phyloP scores from a whole-genome alignment of 2,329 filamentous ascomycete species.

The Talaromyces pinophilus region DNA sequence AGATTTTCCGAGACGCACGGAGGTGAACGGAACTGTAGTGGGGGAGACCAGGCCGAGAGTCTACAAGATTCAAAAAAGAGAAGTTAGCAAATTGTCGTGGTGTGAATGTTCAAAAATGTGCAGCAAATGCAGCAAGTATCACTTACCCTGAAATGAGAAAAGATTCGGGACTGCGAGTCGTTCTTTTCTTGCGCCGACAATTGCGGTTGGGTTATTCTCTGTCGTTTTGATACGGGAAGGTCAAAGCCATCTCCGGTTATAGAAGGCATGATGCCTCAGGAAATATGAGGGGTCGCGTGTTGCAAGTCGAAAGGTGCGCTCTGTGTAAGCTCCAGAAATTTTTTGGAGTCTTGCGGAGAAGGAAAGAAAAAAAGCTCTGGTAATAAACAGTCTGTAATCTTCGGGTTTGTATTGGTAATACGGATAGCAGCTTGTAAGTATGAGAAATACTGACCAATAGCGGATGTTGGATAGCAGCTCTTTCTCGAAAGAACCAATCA shows the following conservation, averaged over 20 bases:
- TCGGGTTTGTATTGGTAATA: not conserved
- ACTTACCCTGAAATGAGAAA: slow-evolving; percentile 86
- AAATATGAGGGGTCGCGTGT: not conserved
- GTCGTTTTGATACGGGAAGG: slow-evolving; percentile 69
- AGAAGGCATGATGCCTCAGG: slow-evolving; percentile 47
- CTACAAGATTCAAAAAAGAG: slow-evolving; percentile 47
- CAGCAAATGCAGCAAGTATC: not conserved
- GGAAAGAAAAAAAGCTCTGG: slow-evolving; percentile 9
- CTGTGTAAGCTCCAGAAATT: not conserved
- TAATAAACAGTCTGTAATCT: slow-evolving; percentile 11
- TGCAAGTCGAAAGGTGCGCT: slow-evolving; percentile 13
- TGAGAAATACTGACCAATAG: not conserved
- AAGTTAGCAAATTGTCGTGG: slow-evolving; percentile 6
- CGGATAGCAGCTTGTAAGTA: not conserved
- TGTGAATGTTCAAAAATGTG: not conserved
- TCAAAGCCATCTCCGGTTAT: slow-evolving; percentile 56
- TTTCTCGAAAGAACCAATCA: not conserved
- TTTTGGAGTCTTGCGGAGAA: slow-evolving; percentile 7
- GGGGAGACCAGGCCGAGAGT: slow-evolving; percentile 92
- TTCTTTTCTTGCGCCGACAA: slow-evolving; percentile 32
- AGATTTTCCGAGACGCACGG: slow-evolving; percentile 83
- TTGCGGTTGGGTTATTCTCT: slow-evolving; percentile 35
- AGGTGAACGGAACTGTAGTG: slow-evolving; percentile 85
- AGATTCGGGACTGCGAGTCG: slow-evolving; percentile 70
- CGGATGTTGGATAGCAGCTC: no score